Base-by-base conservation (phyloP, 2,329 filamentous ascomycete species). In the Colletotrichum orbiculare region DNA sequence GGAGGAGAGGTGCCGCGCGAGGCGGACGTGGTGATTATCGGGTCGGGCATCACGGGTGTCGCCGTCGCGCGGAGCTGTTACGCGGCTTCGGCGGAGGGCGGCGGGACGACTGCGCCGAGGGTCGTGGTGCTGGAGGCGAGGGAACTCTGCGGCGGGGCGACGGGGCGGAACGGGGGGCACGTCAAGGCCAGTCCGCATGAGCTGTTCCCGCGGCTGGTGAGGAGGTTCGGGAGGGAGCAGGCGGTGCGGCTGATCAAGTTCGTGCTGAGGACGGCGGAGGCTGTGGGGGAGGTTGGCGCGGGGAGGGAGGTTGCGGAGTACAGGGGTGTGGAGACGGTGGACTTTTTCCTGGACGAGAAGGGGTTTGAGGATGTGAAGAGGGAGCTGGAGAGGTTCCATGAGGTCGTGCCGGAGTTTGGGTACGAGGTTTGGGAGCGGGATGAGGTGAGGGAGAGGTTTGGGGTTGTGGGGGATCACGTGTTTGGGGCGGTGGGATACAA, bases 31-130 rank as follows among this genome's bases (percentile, higher is more conserved):
- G 79, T 83, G 15, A 79, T 87, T 45, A 81, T 87, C 67, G 84
- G 85, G 25, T 86, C 83, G 41, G 86, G 85, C 2, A 86, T 87
- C 64, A 82, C 84, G 2, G 83, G 79, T 9, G 79, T 77, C 3
- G 76, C 77, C 17, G 72, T 81, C 13, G 79, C 78, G 4, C 70
- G 76, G 60, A 54, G 62, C 1, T 10, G 69, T 11, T 67, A 73
- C 1, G 68, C 73, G 1, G 71, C 72, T 1, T 37, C 43, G 35
- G 37, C n/a, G 15, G 33, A 13, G 5, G 6, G 15, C 7, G 33
- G 25, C 5, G 25, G 6, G 12, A 25, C 33, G n/a, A 11, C 13
- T 13, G 35, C 34, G 17, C 68, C 60, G 33, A 64, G 67, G 15
- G 73, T 86, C 5, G 76, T 83, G 2, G 78, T 86, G 8, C 72